Evolutionary conservation across 208 protist species (phyloP).

Genomic region (Porcisia hertigi): DNA sequence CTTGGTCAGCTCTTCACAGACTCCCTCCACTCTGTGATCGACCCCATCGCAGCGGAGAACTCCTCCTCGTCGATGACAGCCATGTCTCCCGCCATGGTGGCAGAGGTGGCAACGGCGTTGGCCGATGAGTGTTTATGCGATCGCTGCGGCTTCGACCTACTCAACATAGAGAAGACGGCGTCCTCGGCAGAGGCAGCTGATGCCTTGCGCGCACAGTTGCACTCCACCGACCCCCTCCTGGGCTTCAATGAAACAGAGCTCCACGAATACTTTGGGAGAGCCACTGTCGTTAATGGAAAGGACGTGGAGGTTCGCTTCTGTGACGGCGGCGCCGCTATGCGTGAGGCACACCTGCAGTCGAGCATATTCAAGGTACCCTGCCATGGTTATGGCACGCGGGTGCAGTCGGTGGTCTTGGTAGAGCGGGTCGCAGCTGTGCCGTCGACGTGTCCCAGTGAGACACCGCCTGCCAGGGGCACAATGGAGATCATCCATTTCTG

Average conservation of each 20-base stretch:
- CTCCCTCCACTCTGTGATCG: conserved; percentile 16
- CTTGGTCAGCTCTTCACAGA: conserved; percentile 34
- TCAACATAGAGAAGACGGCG: conserved; percentile 17
- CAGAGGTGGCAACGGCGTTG: conserved; percentile 33
- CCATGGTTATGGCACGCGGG: conserved; percentile 42
- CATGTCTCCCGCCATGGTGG: conserved; percentile 10
- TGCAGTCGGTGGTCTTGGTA: conserved; percentile 62
- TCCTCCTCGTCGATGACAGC: neutral
- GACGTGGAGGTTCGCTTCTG: neutral
- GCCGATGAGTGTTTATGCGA: conserved; percentile 48
- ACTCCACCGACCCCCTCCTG: conserved; percentile 30
- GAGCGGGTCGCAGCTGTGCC: conserved; percentile 23
- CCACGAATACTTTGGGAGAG: conserved; percentile 21
- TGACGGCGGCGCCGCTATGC: conserved; percentile 19
- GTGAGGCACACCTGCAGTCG: conserved; percentile 36
- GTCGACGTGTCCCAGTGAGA: neutral
- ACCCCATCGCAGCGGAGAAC: conserved; percentile 14
- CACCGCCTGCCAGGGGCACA: neutral
- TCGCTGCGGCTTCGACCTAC: conserved; percentile 39
- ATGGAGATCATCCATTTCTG: conserved; percentile 39
- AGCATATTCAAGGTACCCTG: conserved; percentile 39
- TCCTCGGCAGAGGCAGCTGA: neutral
- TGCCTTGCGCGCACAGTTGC: conserved; percentile 32
- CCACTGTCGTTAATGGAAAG: neutral
- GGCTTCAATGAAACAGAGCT: conserved; percentile 39